A percentile compares a stretch with the other conserved stretches of the same genome.
Evolutionary conservation across 257 asterid species (phyloP).

Genomic region (Craterostigma plantagineum): DNA sequence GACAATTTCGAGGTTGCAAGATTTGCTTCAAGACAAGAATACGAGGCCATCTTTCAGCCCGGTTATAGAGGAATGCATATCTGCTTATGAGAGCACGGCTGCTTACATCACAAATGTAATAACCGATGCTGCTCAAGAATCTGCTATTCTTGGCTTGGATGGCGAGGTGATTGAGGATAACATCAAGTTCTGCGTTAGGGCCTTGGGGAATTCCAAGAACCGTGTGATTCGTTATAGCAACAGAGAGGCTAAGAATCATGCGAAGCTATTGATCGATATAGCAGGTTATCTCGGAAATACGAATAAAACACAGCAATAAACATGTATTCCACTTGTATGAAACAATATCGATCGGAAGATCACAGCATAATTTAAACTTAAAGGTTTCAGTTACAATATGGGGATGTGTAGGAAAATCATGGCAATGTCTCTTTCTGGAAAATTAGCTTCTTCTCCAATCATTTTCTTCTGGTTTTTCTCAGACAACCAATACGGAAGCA

Average conservation of each 20-base stretch:
- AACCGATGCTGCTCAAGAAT: constrained; percentile 12
- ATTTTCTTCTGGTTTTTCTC: no score
- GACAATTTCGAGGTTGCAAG: constrained; percentile 6
- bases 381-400: no score
- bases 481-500: no score
- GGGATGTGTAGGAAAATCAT: no score
- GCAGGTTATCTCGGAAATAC: constrained; percentile 8
- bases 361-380: no score
- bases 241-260: constrained; percentile 10
- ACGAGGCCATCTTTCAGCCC: constrained; percentile 4
- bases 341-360: no score
- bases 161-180: constrained; percentile 11
- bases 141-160: constrained; percentile 11
- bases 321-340: no score
- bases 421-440: no score
- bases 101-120: constrained; percentile 12
- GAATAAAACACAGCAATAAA: neutral
- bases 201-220: neutral
- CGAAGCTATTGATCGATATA: constrained; percentile 9
- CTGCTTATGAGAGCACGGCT: constrained; percentile 12
- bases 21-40: constrained; percentile 2
- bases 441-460: no score
- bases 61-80: constrained; percentile 4
- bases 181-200: constrained; percentile 7
- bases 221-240: constrained; percentile 9